These are phyloP conservation scores for Houttuynia cordata DNA, from an alignment of 164 flowering plant species.

Conservation along the genomic window DNA sequence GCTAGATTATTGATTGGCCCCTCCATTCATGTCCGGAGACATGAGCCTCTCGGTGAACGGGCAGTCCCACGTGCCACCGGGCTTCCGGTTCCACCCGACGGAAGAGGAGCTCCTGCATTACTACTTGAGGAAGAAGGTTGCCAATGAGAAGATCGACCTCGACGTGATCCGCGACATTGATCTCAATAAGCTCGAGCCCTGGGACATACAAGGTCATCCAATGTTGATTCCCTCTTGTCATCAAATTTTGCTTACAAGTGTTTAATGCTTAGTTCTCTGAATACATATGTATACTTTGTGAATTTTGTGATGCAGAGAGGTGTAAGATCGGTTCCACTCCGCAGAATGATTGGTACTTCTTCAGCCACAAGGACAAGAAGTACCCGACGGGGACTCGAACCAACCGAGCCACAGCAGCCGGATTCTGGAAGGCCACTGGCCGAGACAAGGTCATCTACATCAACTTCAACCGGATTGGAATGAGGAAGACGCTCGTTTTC, in stretches of 20 bases:
- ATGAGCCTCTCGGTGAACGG: slow-evolving; percentile 71
- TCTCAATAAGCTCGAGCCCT: slow-evolving; percentile 90
- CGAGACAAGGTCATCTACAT: slow-evolving; percentile 78
- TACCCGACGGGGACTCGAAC: slow-evolving; percentile 86
- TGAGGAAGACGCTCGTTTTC: slow-evolving; percentile 85
- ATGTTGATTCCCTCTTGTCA: neutral
- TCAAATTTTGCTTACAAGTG: neutral
- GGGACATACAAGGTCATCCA: slow-evolving; percentile 84
- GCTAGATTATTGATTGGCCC: neutral
- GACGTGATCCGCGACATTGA: slow-evolving; percentile 88
- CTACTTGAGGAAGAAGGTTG: slow-evolving; percentile 78
- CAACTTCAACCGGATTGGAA: slow-evolving; percentile 54
- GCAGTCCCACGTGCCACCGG: slow-evolving; percentile 80
- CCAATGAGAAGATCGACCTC: slow-evolving; percentile 62
- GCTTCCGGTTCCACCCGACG: slow-evolving; percentile 87
- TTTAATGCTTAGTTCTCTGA: too few relatives aligned
- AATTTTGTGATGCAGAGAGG: slow-evolving; percentile 32
- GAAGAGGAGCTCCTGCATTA: slow-evolving; percentile 91
- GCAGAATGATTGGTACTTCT: slow-evolving; percentile 92
- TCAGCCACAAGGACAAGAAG: slow-evolving; percentile 93
- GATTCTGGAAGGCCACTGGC: slow-evolving; percentile 98
- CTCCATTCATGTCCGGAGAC: neutral
- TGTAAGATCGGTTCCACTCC: slow-evolving; percentile 87
- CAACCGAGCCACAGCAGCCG: slow-evolving; percentile 82
- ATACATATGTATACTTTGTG: neutral